These are phyloP conservation scores for Aspergillus pseudoterreus DNA, from an alignment of 2,329 filamentous ascomycete genomes.

Conservation along the genomic window DNA sequence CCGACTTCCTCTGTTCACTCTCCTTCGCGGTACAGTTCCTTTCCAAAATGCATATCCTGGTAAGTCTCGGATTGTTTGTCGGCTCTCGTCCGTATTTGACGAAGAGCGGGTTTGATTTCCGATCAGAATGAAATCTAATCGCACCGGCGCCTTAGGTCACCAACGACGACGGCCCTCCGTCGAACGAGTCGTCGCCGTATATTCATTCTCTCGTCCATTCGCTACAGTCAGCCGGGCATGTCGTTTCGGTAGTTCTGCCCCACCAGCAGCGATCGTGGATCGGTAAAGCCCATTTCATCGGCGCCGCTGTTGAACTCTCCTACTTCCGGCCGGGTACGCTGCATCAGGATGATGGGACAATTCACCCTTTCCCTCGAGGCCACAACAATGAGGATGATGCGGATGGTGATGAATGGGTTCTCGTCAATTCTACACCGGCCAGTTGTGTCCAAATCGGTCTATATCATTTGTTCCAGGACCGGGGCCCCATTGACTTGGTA, in stretches of 20 bases:
- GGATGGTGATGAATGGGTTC: conserved; percentile 71
- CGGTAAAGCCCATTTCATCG: conserved; percentile 94
- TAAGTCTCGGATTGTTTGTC: conserved; percentile 26
- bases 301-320: conserved; percentile 75
- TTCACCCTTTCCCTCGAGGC: conserved; percentile 56
- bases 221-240: conserved; percentile 72
- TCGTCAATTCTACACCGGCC: conserved; percentile 77
- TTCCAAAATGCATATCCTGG: conserved; percentile 49
- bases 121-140: conserved; percentile 5
- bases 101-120: neutral
- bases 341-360: conserved; percentile 63
- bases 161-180: conserved; percentile 80
- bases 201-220: conserved; percentile 69
- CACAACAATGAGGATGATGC: conserved; percentile 51
- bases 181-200: conserved; percentile 73
- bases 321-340: conserved; percentile 72
- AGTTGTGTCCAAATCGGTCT: conserved; percentile 79
- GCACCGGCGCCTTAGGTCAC: conserved; percentile 32
- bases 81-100: neutral
- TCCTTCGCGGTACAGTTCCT: neutral
- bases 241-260: conserved; percentile 87
- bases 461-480: conserved; percentile 72
- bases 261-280: conserved; percentile 96
- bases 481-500: conserved; percentile 70
- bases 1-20: conserved; percentile 9